A percentile compares a stretch with the other conserved stretches of the same genome.
These are phyloP conservation scores for Neurospora hispaniola DNA, from an alignment of 495 filamentous ascomycete species.

Conservation along the genomic window DNA sequence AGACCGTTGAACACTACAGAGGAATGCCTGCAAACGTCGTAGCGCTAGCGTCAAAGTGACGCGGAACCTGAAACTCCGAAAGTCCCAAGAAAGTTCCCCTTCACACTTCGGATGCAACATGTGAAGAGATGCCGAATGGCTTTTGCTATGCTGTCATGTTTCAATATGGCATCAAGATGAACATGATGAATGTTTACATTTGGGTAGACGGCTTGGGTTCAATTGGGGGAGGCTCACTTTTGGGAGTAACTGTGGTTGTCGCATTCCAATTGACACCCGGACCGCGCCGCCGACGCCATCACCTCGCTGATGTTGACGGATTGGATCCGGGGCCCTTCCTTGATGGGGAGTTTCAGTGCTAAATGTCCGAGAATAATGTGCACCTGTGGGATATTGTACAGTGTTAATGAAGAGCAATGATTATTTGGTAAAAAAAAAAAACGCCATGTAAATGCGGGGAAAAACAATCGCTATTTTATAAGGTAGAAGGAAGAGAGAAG, in stretches of 20 bases:
- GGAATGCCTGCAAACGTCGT: neutral
- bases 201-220: neutral
- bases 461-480: neutral
- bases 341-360: too few species aligned
- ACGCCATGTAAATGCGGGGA: neutral
- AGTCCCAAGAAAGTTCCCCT: neutral
- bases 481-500: neutral
- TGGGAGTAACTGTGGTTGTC: too few species aligned
- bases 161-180: neutral
- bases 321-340: too few species aligned
- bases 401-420: too few species aligned
- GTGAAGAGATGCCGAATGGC: neutral
- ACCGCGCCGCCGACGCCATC: too few species aligned
- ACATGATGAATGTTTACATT: neutral
- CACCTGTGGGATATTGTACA: neutral
- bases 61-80: neutral
- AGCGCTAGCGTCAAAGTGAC: neutral
- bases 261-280: too few species aligned
- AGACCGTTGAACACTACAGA: too few species aligned
- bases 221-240: neutral
- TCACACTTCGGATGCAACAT: neutral
- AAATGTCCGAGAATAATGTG: too few species aligned
- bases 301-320: too few species aligned
- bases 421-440: neutral
- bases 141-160: neutral